Percentiles rank a stretch among this genome's conserved stretches.
Evolutionary conservation across 2,329 filamentous ascomycete genomes (phyloP).

Genomic region (Parastagonospora nodorum): DNA sequence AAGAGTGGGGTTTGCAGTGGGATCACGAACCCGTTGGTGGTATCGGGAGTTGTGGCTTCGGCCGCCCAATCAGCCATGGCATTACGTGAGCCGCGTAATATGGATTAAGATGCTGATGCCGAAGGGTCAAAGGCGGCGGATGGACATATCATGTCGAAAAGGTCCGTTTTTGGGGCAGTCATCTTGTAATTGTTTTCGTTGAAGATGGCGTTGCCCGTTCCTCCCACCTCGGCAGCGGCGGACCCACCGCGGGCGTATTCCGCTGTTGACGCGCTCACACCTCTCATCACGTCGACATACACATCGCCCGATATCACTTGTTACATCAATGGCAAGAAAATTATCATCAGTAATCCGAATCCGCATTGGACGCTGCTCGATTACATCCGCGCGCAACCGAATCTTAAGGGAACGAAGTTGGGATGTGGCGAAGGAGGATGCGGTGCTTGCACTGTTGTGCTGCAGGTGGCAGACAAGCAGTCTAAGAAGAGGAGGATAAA

Average conservation of each 20-base stretch:
- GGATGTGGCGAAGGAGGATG: constrained; percentile 96
- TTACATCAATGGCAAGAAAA: constrained; percentile 88
- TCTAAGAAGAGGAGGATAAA: constrained; percentile 82
- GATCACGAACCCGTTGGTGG: constrained; percentile 3
- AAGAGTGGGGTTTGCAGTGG: constrained; percentile 27
- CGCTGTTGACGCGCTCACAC: constrained; percentile 55
- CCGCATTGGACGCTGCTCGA: constrained; percentile 90
- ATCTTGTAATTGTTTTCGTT: background rate
- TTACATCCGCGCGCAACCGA: constrained; percentile 81
- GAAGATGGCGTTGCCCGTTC: constrained; percentile 36
- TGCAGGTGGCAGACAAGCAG: constrained; percentile 61
- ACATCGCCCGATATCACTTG: constrained; percentile 75
- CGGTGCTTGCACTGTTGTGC: constrained; percentile 86
- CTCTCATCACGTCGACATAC: constrained; percentile 77
- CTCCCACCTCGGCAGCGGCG: constrained; percentile 37
- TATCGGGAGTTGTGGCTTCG: constrained; percentile 3
- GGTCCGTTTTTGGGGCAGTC: background rate
- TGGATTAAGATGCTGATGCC: constrained; percentile 15
- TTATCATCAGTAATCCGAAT: constrained; percentile 82
- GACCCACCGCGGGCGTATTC: constrained; percentile 28
- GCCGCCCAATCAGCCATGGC: constrained; percentile 26
- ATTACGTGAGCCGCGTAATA: constrained; percentile 22
- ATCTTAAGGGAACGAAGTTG: constrained; percentile 91
- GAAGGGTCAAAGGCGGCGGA: constrained; percentile 12
- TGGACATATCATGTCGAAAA: constrained; percentile 4